phyloP scores from a whole-genome alignment of 2,329 filamentous ascomycete species.

The Paecilomyces sp. region DNA sequence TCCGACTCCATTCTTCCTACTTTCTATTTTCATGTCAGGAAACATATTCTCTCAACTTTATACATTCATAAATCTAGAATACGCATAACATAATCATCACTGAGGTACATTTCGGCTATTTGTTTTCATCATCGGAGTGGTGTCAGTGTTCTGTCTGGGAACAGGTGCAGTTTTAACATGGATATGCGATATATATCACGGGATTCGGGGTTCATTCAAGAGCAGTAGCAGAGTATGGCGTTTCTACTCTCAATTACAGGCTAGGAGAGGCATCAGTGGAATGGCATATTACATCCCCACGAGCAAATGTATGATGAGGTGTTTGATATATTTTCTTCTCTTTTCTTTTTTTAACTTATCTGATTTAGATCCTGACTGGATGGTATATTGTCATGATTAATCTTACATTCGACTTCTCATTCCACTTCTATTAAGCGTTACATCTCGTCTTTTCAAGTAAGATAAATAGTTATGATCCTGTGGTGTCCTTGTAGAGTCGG shows the following conservation, averaged over 20 bases:
- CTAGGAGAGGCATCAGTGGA: not conserved
- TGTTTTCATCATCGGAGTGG: not conserved
- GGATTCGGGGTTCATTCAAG: not conserved
- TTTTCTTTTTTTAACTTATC: not conserved
- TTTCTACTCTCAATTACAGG: not conserved
- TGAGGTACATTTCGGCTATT: not conserved
- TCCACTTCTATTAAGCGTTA: no score
- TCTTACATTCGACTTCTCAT: no score
- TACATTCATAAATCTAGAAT: not conserved
- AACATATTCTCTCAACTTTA: not conserved
- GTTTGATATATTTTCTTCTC: no score
- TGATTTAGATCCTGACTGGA: not conserved
- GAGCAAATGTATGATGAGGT: not conserved
- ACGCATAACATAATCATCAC: not conserved
- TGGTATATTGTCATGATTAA: no score
- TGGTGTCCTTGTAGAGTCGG: no score
- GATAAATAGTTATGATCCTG: no score
- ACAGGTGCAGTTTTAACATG: not conserved
- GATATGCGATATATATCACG: not conserved
- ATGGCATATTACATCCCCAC: not conserved
- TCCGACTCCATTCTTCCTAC: not conserved
- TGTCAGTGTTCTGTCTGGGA: not conserved
- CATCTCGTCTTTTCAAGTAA: no score
- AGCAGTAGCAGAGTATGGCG: not conserved
- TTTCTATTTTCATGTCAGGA: not conserved